phyloP scores from a whole-genome alignment of 2,329 filamentous ascomycete genomes.

The Phyllosticta citriasiana region DNA sequence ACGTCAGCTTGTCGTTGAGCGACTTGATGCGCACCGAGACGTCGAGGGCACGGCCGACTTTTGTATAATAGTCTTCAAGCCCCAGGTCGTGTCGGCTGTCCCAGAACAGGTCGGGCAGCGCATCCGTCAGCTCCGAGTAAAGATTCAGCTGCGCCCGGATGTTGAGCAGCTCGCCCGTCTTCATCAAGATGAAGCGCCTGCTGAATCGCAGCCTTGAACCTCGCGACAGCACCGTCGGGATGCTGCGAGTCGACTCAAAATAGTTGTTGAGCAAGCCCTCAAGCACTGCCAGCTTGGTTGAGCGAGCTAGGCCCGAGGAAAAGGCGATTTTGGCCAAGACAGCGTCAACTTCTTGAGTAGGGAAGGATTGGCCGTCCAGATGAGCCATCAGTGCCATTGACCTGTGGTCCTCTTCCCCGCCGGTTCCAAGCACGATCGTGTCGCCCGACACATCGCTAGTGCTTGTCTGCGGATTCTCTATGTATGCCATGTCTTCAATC shows the following conservation, averaged over 20 bases:
- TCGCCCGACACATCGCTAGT: conserved; percentile 75
- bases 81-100: conserved; percentile 81
- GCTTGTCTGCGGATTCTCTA: conserved; percentile 62
- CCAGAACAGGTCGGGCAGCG: conserved; percentile 94
- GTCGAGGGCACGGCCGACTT: conserved; percentile 81
- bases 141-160: conserved; percentile 90
- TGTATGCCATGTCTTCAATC: conserved; percentile 81
- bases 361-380: conserved; percentile 10
- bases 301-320: conserved; percentile 83
- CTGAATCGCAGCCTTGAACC: conserved; percentile 50
- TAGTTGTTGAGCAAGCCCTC: conserved; percentile 76
- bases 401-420: conserved; percentile 22
- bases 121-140: conserved; percentile 93
- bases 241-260: conserved; percentile 74
- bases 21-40: conserved; percentile 84
- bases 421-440: conserved; percentile 79
- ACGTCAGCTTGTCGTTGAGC: conserved; percentile 95
- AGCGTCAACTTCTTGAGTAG: conserved; percentile 38
- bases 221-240: conserved; percentile 66
- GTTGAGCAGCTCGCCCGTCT: conserved; percentile 84
- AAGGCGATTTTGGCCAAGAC: conserved; percentile 93
- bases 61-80: conserved; percentile 89
- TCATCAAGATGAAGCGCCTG: conserved; percentile 74
- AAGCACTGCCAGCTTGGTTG: conserved; percentile 86
- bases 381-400: conserved; percentile 3